Percentiles rank a stretch among this genome's conserved stretches.
Conservation (phyloP, 2,329 filamentous ascomycete species). For the Exutisphaerella laricina region DNA sequence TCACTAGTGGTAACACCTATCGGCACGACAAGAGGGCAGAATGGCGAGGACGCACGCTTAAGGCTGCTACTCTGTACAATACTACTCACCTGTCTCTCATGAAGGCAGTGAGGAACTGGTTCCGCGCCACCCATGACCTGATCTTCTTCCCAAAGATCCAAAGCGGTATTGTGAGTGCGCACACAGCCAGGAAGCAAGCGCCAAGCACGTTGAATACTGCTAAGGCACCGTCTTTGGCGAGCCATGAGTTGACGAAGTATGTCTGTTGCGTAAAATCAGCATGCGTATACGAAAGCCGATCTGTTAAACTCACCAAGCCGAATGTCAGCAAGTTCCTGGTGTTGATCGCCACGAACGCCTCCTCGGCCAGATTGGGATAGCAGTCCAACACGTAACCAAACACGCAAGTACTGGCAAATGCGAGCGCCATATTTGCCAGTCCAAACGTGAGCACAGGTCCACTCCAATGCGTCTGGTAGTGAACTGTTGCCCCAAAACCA, state of each 20-base stretch:
- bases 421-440: constrained; percentile 46
- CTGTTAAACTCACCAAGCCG: constrained; percentile 32
- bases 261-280: constrained; percentile 23
- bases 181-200: constrained; percentile 40
- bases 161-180: constrained; percentile 44
- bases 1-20: too few relatives aligned
- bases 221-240: constrained; percentile 26
- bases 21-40: too few relatives aligned
- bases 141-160: constrained; percentile 48
- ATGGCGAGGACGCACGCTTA: not conserved
- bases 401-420: constrained; percentile 44
- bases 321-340: constrained; percentile 46
- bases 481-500: constrained; percentile 44
- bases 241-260: constrained; percentile 35
- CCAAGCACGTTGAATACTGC: constrained; percentile 31
- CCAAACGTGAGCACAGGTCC: constrained; percentile 47
- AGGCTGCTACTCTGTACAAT: too few relatives aligned
- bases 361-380: constrained; percentile 44
- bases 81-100: constrained; percentile 30
- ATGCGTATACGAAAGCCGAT: too few relatives aligned
- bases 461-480: constrained; percentile 45
- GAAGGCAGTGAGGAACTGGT: constrained; percentile 32
- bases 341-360: constrained; percentile 50
- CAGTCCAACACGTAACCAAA: constrained; percentile 50
- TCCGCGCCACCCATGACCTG: constrained; percentile 41